phyloP scores from a whole-genome alignment of 1,284 basidiomycete species.

The Pseudozyma sp. region DNA sequence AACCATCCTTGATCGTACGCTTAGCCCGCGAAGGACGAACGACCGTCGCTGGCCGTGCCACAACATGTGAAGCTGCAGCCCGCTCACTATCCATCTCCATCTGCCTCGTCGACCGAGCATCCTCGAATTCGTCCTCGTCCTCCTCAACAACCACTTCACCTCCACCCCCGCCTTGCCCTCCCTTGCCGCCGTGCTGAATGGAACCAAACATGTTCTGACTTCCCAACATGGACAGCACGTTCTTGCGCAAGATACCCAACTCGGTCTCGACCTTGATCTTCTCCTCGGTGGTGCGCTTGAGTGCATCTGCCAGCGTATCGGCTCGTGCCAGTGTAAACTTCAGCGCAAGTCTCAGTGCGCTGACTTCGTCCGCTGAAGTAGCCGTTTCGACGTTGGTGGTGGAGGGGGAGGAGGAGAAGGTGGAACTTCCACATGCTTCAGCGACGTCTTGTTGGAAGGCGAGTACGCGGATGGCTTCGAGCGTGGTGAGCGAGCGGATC shows the following conservation, averaged over 20 bases:
- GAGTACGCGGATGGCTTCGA: slow-evolving; percentile 42
- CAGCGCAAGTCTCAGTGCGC: slow-evolving; percentile 32
- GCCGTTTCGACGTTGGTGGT: neutral
- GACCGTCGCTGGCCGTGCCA: neutral
- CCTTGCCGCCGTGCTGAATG: neutral
- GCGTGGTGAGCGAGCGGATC: slow-evolving; percentile 30
- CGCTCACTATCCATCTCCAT: too few species aligned
- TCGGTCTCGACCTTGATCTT: slow-evolving; percentile 27
- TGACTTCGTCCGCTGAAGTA: slow-evolving; percentile 9
- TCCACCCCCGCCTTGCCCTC: neutral
- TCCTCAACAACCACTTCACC: neutral
- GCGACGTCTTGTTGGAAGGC: slow-evolving; percentile 21
- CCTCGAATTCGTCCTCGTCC: slow-evolving; percentile 5
- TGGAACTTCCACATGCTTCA: neutral
- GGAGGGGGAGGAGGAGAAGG: neutral
- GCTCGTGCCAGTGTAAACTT: slow-evolving; percentile 23
- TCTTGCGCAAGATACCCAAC: slow-evolving; percentile 23
- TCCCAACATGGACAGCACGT: slow-evolving; percentile 39
- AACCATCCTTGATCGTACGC: neutral
- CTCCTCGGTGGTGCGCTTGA: slow-evolving; percentile 21
- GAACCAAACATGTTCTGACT: slow-evolving; percentile 14
- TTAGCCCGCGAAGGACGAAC: slow-evolving; percentile 9
- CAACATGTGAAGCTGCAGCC: neutral
- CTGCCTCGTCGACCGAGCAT: slow-evolving; percentile 1
- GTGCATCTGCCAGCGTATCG: slow-evolving; percentile 27